A percentile compares a stretch with the other conserved stretches of the same genome.
These are phyloP conservation scores for Thecaphora frezii DNA, from an alignment of 1,284 basidiomycete species.

Conservation along the genomic window DNA sequence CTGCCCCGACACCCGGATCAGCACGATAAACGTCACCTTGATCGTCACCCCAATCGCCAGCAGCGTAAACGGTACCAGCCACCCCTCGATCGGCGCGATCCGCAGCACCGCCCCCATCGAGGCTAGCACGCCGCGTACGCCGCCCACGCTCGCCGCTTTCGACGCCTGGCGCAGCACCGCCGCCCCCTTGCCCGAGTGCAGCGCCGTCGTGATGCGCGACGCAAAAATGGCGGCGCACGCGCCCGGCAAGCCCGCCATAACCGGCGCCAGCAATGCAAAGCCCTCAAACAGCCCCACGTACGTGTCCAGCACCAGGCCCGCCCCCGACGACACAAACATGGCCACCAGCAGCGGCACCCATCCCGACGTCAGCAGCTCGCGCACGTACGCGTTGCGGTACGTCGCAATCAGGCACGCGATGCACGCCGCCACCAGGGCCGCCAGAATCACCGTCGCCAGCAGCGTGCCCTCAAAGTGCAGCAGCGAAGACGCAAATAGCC, in stretches of 20 bases:
- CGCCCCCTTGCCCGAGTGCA: conserved; percentile 65
- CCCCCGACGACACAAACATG: conserved; percentile 86
- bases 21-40: conserved; percentile 38
- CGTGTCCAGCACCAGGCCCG: conserved; percentile 85
- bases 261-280: conserved; percentile 83
- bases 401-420: conserved; percentile 65
- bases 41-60: conserved; percentile 38
- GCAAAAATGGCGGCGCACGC: conserved; percentile 88
- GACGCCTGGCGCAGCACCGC: conserved; percentile 15
- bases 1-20: conserved; percentile 34
- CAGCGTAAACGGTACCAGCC: conserved; percentile 45
- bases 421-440: conserved; percentile 67
- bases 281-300: conserved; percentile 85
- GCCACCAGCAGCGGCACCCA: conserved; percentile 89
- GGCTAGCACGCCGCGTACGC: conserved; percentile 14
- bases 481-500: conserved; percentile 55
- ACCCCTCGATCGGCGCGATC: conserved; percentile 45
- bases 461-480: conserved; percentile 59
- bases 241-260: conserved; percentile 73
- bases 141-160: conserved; percentile 17
- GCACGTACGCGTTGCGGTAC: conserved; percentile 69
- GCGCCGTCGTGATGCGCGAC: conserved; percentile 81
- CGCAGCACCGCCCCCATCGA: conserved; percentile 14
- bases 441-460: conserved; percentile 65
- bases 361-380: conserved; percentile 74